Percentiles rank a stretch among this genome's conserved stretches.
phyloP scores from a whole-genome alignment of 2,329 filamentous ascomycete species.

The Drechslerella stenobrocha region DNA sequence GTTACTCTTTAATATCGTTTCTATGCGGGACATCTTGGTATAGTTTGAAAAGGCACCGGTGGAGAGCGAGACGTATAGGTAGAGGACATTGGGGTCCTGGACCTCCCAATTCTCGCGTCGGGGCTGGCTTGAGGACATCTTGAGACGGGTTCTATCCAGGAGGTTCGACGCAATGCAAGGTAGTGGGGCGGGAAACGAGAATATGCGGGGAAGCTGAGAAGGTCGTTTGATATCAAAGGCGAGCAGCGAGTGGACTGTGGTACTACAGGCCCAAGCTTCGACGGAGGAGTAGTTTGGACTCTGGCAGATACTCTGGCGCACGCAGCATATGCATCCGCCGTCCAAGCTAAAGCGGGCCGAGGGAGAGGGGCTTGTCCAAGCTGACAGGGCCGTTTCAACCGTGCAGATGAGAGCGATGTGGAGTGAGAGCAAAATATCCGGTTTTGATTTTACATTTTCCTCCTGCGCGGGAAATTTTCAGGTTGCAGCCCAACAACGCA shows the following conservation, averaged over 20 bases:
- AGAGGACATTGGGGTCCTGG: slow-evolving; percentile 69
- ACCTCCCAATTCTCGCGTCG: slow-evolving; percentile 15
- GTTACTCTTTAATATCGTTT: slow-evolving; percentile 95
- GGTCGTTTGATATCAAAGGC: slow-evolving; percentile 1
- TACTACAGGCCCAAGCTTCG: too few relatives aligned
- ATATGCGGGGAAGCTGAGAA: slow-evolving; percentile 5
- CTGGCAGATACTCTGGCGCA: too few relatives aligned
- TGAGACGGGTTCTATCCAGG: background rate
- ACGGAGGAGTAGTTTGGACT: too few relatives aligned
- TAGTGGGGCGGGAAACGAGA: background rate
- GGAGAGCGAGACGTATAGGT: slow-evolving; percentile 94
- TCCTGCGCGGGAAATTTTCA: slow-evolving; percentile 2
- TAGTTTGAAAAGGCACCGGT: slow-evolving; percentile 95
- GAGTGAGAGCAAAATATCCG: slow-evolving; percentile 3
- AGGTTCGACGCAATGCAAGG: background rate
- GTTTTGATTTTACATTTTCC: background rate
- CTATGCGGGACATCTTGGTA: slow-evolving; percentile 90
- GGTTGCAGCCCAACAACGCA: too few relatives aligned
- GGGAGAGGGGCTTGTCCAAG: too few relatives aligned
- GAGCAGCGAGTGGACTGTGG: too few relatives aligned
- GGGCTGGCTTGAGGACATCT: background rate
- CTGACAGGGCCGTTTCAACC: background rate
- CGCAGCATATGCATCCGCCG: too few relatives aligned
- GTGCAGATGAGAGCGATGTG: background rate
- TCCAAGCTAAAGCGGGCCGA: too few relatives aligned